Evolutionary conservation across 306 rosid species (phyloP), one percentile per base, ranked within the genome.

Genomic region (Potentilla sterilis): DNA sequence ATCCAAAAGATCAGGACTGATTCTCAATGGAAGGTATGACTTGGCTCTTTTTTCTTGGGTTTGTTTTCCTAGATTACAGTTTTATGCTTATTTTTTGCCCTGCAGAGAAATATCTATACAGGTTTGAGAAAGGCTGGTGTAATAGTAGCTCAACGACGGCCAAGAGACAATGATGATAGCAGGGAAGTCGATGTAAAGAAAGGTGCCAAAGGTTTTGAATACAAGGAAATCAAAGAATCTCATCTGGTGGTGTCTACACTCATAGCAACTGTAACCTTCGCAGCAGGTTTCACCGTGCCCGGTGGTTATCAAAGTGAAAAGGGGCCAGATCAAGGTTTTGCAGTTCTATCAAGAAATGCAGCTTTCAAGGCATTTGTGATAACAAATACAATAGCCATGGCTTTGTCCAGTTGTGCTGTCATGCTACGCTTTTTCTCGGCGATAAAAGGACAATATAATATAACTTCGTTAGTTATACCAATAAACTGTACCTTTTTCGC

Each of bases 281-380:
- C 68, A 34, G 44, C 68, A 2, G 42, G 32, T 57, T 8, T 22
- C 0, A 4, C 6, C 5, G 2, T 57, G 34, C 63, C 63, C 0
- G 63, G 63, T 22, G 63, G 63, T 21, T 57, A 21, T 3, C 5
- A 57, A 22, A 57, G 32, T 21, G 4, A n/a, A 9, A 4, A 21
- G 0, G 63, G 63, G 3, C 63, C 14, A 4, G 63, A 57, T 11
- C 63, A 63, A 8, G 68, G 68, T 63, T 34, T 6, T 0, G 68
- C 68, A 6, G 21, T 63, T 7, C 68, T 63, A 35, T 32, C 21
- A 48, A 47, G 10, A 52, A 46, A 48, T 5, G 42, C 74, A 69
- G 74, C 74, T 4, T 47, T 69, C 52, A 22, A 69, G 32, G 41
- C 58, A 13, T 69, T 69, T 8, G 73, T 69, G 10, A 8, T 69